Percentiles rank a stretch among this genome's conserved stretches.
These are phyloP conservation scores for Nissolia schottii DNA, from an alignment of 306 rosid genomes.

Conservation along the genomic window DNA sequence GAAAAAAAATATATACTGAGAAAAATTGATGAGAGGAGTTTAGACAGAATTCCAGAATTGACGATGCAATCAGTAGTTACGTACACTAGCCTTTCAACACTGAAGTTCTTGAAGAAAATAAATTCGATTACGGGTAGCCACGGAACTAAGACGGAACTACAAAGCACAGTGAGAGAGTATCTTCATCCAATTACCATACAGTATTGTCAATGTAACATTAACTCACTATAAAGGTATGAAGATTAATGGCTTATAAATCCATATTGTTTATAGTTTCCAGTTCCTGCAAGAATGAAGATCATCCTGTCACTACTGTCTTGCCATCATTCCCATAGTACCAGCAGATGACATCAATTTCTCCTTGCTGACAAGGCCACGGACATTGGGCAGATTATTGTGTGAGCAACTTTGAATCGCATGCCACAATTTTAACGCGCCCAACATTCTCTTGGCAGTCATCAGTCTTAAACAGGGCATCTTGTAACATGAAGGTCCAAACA, in stretches of 20 bases:
- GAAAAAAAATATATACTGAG: no score
- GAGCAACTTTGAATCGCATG: constrained; percentile 93
- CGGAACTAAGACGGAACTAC: background rate
- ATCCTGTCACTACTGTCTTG: constrained; percentile 9
- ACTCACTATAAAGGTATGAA: constrained; percentile 25
- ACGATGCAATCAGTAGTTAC: background rate
- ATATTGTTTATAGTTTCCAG: constrained; percentile 31
- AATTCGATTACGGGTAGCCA: background rate
- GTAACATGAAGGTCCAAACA: constrained; percentile 95
- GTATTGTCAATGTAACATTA: constrained; percentile 23
- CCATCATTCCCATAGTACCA: constrained; percentile 27
- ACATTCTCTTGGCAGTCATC: constrained; percentile 68
- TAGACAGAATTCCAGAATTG: background rate
- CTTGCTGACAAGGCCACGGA: background rate
- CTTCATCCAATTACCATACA: constrained; percentile 17
- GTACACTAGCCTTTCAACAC: background rate
- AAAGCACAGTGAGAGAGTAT: background rate
- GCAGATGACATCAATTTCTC: constrained; percentile 11
- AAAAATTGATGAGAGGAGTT: background rate
- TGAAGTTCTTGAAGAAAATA: background rate
- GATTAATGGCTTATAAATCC: constrained; percentile 28
- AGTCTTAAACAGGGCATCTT: constrained; percentile 56
- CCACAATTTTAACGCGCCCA: constrained; percentile 80
- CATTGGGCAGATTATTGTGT: constrained; percentile 45
- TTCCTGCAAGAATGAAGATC: constrained; percentile 25